Evolutionary conservation across 495 filamentous ascomycete species (phyloP), one percentile per base, ranked within the genome.

Genomic region (Corynascus novoguineensis): DNA sequence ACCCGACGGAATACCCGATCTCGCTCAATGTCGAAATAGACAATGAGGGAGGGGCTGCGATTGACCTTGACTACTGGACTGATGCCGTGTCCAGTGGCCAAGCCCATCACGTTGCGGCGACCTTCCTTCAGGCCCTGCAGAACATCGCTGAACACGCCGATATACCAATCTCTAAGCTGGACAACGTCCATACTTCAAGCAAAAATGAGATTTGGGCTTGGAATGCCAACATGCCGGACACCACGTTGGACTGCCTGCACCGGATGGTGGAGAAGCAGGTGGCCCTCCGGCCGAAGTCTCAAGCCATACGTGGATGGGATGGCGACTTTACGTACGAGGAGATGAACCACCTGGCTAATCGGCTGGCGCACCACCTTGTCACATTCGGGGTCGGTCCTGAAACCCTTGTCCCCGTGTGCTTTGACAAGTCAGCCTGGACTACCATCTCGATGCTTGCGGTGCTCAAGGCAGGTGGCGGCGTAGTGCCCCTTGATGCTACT

Each of bases 51-150:
- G 41, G 38, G 0, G 77, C 73, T 9, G 62, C 64, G 0, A 77
- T 84, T 46, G 76, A 81, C 29, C 38, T 84, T 5, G 81, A 82
- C 54, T 82, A 81, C 64, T 84, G 81, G 81, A 81, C 79, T 0
- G 75, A 77, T 46, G 61, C 53, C 10, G 58, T 68, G 19, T 53
- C 63, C 17, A 34, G 47, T 31, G 35, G 17, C 4, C 78, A 83
- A 55, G 81, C 79, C n/a, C 45, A 58, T n/a, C 76, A 79, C 55
- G 73, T 83, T 14, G 70, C 72, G 2, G 75, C 73, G 17, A 78
- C 73, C 1, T 82, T 82, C 47, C 52, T 75, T 9, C 69, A 75
- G 4, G 75, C 64, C 10, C 57, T 81, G 24, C 62, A 70, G 35
- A 77, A 76, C 53, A 75, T 81, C 25, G 58, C 73, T 24, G 61